Evolutionary conservation across 78 protist genomes (phyloP).

Genomic region (Emiliania huxleyi): DNA sequence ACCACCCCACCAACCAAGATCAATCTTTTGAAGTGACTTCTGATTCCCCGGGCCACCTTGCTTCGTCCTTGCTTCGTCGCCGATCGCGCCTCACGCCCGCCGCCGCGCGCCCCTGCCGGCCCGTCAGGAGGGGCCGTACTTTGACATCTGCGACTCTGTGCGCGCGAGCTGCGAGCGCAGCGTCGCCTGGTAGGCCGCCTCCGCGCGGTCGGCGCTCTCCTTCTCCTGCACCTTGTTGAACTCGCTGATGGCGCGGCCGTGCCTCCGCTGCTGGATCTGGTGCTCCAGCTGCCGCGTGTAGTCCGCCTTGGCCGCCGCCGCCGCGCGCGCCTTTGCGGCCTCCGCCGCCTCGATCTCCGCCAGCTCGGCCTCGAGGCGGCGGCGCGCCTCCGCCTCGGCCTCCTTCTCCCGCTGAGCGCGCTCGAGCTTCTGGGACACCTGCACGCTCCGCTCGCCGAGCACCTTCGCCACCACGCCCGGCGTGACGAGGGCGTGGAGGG

Average conservation of each 20-base stretch:
- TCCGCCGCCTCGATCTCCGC: not conserved
- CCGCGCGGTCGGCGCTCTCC: not conserved
- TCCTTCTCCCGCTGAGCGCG: not conserved
- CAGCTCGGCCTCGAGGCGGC: not conserved
- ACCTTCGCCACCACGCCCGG: too few relatives aligned
- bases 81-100: too few relatives aligned
- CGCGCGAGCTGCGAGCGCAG: not conserved
- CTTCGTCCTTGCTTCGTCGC: too few relatives aligned
- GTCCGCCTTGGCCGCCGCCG: not conserved
- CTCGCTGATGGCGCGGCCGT: not conserved
- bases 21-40: too few relatives aligned
- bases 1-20: too few relatives aligned
- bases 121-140: too few relatives aligned
- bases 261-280: not conserved
- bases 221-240: not conserved
- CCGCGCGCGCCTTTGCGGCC: not conserved
- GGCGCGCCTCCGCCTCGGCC: not conserved
- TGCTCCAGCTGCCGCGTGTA: not conserved
- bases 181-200: not conserved
- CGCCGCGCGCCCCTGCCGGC: too few relatives aligned
- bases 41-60: too few relatives aligned
- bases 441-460: not conserved
- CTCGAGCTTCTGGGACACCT: not conserved
- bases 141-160: not conserved
- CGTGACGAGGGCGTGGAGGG: too few relatives aligned